Base-by-base conservation (phyloP, 2,329 filamentous ascomycete species). In the Trichocomaceae sp. region DNA sequence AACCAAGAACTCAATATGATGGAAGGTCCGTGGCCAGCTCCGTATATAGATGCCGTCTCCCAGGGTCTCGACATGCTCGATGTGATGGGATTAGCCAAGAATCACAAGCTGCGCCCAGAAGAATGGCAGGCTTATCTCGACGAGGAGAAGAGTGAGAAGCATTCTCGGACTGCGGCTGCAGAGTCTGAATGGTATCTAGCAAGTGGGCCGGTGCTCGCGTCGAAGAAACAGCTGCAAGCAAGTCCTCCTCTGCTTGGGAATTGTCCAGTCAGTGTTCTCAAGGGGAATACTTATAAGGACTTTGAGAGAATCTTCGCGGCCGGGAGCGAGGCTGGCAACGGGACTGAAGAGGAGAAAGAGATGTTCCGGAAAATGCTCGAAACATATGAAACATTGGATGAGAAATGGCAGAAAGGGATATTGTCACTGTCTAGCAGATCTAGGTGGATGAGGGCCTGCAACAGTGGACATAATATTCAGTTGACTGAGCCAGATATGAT, bases 241-340 rank as follows among this genome's bases (percentile, higher is more conserved):
- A 29, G 10, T 26, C 58, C 60, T 22, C 54, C 55, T n/a, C 56
- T 66, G 2, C 54, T 59, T 19, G 57, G 58, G 26, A 50, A 54
- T 46, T 60, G 33, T 5, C 53, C 63, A 12, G 58, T 66, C 31
- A 63, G 62, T 53, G 64, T 66, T 22, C 59, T 68, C 15, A 60
- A 63, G 50, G 63, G 62, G 41, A 60, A 65, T 47, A 57, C 58
- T 1, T 57, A 57, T 42, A 26, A 23, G 37, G 62, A 63, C 49
- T 61, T 60, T 23, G 54, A 59, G 46, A 60, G 47, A 50, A 56
- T 61, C 33, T 59, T 60, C 47, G 55, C 61, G 20, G 61, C 59
- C 31, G 61, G 58, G 22, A 59, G 59, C 42, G 54, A 57, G 37
- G 45, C 54, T 20, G 59, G 58, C 39, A 62, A 60, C 35, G 60